phyloP scores from a whole-genome alignment of 331 rosid species.

The Malus hybrid region DNA sequence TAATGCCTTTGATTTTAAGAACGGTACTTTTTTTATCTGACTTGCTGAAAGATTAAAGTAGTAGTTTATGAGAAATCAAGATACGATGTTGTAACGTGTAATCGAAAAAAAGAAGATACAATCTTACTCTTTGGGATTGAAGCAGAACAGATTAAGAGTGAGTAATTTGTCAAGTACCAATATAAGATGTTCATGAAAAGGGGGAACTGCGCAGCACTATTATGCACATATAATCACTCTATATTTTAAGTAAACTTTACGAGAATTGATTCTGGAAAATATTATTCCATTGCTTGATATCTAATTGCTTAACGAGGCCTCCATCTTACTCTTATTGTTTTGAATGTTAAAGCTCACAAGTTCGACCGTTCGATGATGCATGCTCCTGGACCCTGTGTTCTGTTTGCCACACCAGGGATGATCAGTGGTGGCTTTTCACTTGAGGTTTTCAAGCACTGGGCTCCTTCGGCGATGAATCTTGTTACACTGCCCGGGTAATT shows the following conservation, averaged over 20 bases:
- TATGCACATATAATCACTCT: not conserved
- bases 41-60: not conserved
- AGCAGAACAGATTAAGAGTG: not conserved
- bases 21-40: slow-evolving; percentile 34
- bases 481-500: slow-evolving; percentile 74
- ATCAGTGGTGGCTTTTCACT: slow-evolving; percentile 86
- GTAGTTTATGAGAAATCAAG: not conserved
- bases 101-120: not conserved
- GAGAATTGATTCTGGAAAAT: not conserved
- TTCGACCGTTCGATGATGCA: slow-evolving; percentile 77
- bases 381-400: slow-evolving; percentile 94
- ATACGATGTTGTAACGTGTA: not conserved
- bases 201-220: not conserved
- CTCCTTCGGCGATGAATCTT: slow-evolving; percentile 74
- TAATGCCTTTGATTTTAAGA: slow-evolving; percentile 85
- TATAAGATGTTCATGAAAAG: not conserved
- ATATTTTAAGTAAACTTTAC: not conserved
- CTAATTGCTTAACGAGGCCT: slow-evolving; percentile 4
- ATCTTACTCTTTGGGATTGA: not conserved
- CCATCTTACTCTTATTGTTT: slow-evolving; percentile 16
- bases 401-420: slow-evolving; percentile 97
- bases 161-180: not conserved
- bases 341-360: slow-evolving; percentile 54
- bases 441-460: slow-evolving; percentile 93
- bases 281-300: slow-evolving; percentile 5